phyloP scores from a whole-genome alignment of 768 basidiomycete genomes.

The Leccinum incarnatum region DNA sequence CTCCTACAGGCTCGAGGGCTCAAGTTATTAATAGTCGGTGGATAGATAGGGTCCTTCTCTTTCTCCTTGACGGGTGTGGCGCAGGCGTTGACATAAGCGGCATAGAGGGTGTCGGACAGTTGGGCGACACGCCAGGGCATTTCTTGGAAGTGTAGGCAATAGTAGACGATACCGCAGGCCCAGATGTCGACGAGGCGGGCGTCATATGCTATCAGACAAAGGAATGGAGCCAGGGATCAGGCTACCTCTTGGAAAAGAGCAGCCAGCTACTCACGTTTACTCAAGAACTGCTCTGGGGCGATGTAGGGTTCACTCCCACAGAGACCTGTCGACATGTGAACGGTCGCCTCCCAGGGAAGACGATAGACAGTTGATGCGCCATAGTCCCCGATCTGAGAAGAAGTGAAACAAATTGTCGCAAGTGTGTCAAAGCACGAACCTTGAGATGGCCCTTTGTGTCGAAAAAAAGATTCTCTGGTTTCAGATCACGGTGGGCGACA shows the following conservation, averaged over 20 bases:
- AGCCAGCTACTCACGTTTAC: constrained; percentile 77
- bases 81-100: constrained; percentile 59
- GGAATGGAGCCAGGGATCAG: constrained; percentile 30
- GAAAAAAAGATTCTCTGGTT: constrained; percentile 96
- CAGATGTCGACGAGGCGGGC: constrained; percentile 97
- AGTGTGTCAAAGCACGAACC: constrained; percentile 44
- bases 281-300: constrained; percentile 94
- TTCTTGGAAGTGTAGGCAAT: constrained; percentile 97
- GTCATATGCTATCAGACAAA: constrained; percentile 73
- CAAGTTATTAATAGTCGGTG: constrained; percentile 82
- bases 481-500: constrained; percentile 97
- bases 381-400: constrained; percentile 87
- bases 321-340: constrained; percentile 95
- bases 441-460: constrained; percentile 91
- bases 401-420: constrained; percentile 10
- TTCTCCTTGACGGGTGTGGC: constrained; percentile 28
- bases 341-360: constrained; percentile 95
- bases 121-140: constrained; percentile 98
- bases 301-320: constrained; percentile 99
- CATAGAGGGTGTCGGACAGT: constrained; percentile 73
- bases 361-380: constrained; percentile 99
- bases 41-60: constrained; percentile 33
- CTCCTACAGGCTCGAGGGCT: constrained; percentile 81
- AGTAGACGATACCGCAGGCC: constrained; percentile 96
- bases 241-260: constrained; percentile 35